These are phyloP conservation scores for Boletus rufocinnamomeus DNA, from an alignment of 768 basidiomycete species.

Conservation along the genomic window DNA sequence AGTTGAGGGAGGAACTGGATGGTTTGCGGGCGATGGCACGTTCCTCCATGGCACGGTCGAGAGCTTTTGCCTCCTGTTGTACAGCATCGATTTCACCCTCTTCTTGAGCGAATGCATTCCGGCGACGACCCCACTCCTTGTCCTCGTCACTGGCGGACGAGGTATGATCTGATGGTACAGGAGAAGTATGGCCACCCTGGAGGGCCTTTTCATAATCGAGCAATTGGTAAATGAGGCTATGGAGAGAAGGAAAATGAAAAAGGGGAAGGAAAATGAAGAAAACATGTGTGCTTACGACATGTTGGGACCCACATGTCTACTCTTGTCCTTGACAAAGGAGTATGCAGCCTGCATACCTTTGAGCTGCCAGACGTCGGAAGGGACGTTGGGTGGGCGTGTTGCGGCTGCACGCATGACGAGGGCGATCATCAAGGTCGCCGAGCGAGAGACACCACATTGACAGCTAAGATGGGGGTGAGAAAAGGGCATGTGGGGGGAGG, in stretches of 20 bases:
- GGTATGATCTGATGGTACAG: constrained; percentile 54
- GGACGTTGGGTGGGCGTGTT: constrained; percentile 60
- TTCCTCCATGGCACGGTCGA: constrained; percentile 88
- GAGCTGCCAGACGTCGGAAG: constrained; percentile 74
- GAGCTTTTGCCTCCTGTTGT: constrained; percentile 76
- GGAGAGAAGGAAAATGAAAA: constrained; percentile 26
- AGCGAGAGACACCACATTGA: constrained; percentile 91
- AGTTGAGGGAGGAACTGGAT: constrained; percentile 64
- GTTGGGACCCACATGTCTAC: constrained; percentile 86
- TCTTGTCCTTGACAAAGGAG: constrained; percentile 86
- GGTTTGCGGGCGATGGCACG: constrained; percentile 74
- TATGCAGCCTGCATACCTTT: constrained; percentile 92
- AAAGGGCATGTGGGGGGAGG: constrained; percentile 11
- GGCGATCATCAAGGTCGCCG: constrained; percentile 87
- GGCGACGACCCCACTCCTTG: constrained; percentile 78
- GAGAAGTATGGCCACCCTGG: constrained; percentile 50
- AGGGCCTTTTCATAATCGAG: constrained; percentile 86
- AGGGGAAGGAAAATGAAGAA: constrained; percentile 25
- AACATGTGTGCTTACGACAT: constrained; percentile 74
- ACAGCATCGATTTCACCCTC: constrained; percentile 54
- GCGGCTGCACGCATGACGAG: constrained; percentile 93
- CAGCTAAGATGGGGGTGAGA: constrained; percentile 54
- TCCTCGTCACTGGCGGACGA: constrained; percentile 62
- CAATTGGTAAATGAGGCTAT: constrained; percentile 89
- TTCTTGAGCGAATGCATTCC: constrained; percentile 50